These are phyloP conservation scores for Sphaerostilbella broomeana DNA, from an alignment of 2,329 filamentous ascomycete genomes.

Conservation along the genomic window DNA sequence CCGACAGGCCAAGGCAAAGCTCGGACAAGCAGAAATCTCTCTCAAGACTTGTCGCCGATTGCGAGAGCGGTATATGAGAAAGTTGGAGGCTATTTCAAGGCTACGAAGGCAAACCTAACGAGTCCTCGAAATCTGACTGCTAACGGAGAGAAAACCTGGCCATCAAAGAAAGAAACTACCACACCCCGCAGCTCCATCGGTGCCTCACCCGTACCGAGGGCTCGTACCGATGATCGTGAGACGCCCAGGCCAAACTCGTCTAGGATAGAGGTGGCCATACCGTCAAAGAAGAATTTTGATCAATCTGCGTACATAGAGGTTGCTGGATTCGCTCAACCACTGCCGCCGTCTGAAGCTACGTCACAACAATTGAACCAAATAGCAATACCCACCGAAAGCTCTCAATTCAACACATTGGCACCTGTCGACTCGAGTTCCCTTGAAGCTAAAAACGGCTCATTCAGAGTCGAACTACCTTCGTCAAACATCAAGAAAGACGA, in stretches of 20 bases:
- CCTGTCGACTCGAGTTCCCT: slow-evolving; percentile 9
- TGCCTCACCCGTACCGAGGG: slow-evolving; percentile 13
- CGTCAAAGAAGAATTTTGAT: slow-evolving; percentile 36
- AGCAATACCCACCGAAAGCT: slow-evolving; percentile 6
- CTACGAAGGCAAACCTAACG: slow-evolving; percentile 28
- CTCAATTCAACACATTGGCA: slow-evolving; percentile 12
- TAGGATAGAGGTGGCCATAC: slow-evolving; percentile 43
- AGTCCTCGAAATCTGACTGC: slow-evolving; percentile 33
- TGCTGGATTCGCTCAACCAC: slow-evolving; percentile 19
- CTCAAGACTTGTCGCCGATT: slow-evolving; percentile 44
- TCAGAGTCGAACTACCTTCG: slow-evolving; percentile 44
- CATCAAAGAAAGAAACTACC: slow-evolving; percentile 17
- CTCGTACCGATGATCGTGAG: slow-evolving; percentile 21
- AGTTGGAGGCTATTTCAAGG: slow-evolving; percentile 34
- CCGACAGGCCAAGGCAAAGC: slow-evolving; percentile 20
- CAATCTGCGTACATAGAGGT: slow-evolving; percentile 31
- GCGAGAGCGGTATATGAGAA: slow-evolving; percentile 35
- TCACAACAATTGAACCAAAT: slow-evolving; percentile 12
- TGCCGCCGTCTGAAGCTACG: slow-evolving; percentile 14
- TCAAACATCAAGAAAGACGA: slow-evolving; percentile 45
- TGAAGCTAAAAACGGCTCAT: slow-evolving; percentile 19
- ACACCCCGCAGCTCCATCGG: slow-evolving; percentile 14
- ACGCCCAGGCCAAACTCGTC: slow-evolving; percentile 29
- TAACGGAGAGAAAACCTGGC: slow-evolving; percentile 19
- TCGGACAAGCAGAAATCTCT: slow-evolving; percentile 24